These are phyloP conservation scores for Fusarium xyrophilum DNA, from an alignment of 2,329 filamentous ascomycete genomes.

Conservation along the genomic window DNA sequence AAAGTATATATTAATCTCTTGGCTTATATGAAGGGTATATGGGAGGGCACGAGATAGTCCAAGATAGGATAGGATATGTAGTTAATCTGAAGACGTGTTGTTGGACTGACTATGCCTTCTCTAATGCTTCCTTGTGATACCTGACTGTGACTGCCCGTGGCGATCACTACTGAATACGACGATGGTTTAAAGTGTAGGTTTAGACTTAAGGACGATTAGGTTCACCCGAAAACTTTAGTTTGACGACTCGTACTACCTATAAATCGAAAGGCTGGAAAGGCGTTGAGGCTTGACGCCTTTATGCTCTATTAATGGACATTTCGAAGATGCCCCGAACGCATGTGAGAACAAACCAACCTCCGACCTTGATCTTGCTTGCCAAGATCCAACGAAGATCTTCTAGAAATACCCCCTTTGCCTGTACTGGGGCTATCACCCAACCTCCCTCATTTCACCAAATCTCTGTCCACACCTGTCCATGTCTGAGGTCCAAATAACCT, in stretches of 20 bases:
- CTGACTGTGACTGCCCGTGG: neutral
- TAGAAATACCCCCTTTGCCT: neutral
- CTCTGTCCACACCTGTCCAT: neutral
- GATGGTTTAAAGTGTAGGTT: neutral
- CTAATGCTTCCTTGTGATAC: neutral
- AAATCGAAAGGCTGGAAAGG: neutral
- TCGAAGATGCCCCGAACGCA: neutral
- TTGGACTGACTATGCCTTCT: neutral
- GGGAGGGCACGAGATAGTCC: neutral
- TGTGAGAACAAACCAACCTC: neutral
- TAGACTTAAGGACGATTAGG: neutral
- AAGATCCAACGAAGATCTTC: neutral
- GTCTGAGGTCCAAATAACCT: neutral
- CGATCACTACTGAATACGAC: neutral
- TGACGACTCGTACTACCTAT: neutral
- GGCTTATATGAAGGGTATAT: neutral
- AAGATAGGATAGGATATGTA: slow-evolving; percentile 25
- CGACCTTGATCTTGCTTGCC: neutral
- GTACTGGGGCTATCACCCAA: neutral
- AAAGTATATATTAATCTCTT: slow-evolving; percentile 25
- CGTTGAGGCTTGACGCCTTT: neutral
- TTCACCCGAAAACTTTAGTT: neutral
- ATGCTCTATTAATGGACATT: neutral
- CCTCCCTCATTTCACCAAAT: neutral
- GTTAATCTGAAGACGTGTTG: slow-evolving; percentile 30